Conservation (phyloP, 352 stramenopile genomes). For the Phytopythium vexans region DNA sequence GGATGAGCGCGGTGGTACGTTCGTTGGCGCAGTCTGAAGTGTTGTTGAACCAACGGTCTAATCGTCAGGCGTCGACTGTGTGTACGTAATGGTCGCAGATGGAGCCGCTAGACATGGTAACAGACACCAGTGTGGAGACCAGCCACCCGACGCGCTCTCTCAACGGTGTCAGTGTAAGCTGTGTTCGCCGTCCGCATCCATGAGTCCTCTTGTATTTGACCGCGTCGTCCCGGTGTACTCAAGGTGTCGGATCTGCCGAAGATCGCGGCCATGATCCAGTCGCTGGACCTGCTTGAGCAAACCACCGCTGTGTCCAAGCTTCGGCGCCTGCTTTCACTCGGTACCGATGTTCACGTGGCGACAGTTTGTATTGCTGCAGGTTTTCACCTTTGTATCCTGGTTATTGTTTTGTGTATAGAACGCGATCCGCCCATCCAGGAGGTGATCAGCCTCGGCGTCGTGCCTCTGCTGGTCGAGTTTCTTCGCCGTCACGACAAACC, state of each 20-base stretch:
- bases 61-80: too few species aligned
- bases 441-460: slow-evolving; percentile 96
- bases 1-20: slow-evolving; percentile 49
- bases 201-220: neutral
- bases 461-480: slow-evolving; percentile 97
- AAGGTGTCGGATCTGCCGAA: slow-evolving; percentile 93
- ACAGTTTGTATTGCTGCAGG: too few species aligned
- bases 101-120: too few species aligned
- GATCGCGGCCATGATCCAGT: slow-evolving; percentile 95
- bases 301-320: slow-evolving; percentile 96
- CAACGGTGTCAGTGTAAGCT: slow-evolving; percentile 34
- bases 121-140: too few species aligned
- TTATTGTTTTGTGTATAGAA: slow-evolving; percentile 56
- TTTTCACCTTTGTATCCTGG: too few species aligned
- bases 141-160: slow-evolving; percentile 20
- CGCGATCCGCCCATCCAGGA: slow-evolving; percentile 98
- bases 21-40: too few species aligned
- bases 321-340: slow-evolving; percentile 96
- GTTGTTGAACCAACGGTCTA: too few species aligned
- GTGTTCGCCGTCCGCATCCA: slow-evolving; percentile 1
- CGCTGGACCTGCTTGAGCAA: slow-evolving; percentile 89
- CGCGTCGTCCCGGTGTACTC: neutral
- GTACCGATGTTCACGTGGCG: too few species aligned
- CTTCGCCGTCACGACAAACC: slow-evolving; percentile 91
- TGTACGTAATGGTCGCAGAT: too few species aligned